Percentiles rank a stretch among this genome's conserved stretches.
Evolutionary conservation across 2,329 filamentous ascomycete genomes (phyloP).

Genomic region (Phaeomoniella chlamydospora): DNA sequence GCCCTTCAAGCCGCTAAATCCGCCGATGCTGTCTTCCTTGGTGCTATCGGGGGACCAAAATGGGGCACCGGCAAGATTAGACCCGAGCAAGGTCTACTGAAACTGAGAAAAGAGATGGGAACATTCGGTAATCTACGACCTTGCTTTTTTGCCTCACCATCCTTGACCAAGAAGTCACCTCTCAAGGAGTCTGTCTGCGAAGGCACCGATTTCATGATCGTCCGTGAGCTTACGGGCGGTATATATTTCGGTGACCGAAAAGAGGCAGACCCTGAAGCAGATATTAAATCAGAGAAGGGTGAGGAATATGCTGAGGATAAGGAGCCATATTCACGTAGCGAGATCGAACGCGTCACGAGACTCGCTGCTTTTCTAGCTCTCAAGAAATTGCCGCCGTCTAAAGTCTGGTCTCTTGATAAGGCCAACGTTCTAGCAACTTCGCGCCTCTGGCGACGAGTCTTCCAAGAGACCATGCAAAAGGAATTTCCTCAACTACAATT

Average conservation of each 20-base stretch:
- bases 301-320: constrained; percentile 56
- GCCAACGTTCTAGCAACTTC: constrained; percentile 89
- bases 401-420: constrained; percentile 84
- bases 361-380: constrained; percentile 71
- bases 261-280: constrained; percentile 50
- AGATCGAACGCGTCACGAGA: constrained; percentile 79
- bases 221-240: constrained; percentile 81
- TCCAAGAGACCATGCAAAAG: constrained; percentile 68
- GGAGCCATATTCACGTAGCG: constrained; percentile 68
- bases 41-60: constrained; percentile 92
- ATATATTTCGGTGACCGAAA: constrained; percentile 90
- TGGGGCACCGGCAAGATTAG: constrained; percentile 83
- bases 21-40: constrained; percentile 80
- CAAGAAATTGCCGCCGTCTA: constrained; percentile 57
- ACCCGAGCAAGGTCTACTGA: constrained; percentile 83
- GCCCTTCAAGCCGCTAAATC: constrained; percentile 70
- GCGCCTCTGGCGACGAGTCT: constrained; percentile 76
- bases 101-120: constrained; percentile 81
- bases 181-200: constrained; percentile 75
- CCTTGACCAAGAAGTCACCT: constrained; percentile 70
- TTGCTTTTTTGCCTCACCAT: constrained; percentile 86
- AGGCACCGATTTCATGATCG: constrained; percentile 81
- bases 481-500: constrained; percentile 82
- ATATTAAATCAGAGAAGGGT: constrained; percentile 51
- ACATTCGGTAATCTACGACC: constrained; percentile 93